A percentile compares a stretch with the other conserved stretches of the same genome.
Conservation (phyloP, 352 stramenopile species). For the Phytopythium mirpurense region DNA sequence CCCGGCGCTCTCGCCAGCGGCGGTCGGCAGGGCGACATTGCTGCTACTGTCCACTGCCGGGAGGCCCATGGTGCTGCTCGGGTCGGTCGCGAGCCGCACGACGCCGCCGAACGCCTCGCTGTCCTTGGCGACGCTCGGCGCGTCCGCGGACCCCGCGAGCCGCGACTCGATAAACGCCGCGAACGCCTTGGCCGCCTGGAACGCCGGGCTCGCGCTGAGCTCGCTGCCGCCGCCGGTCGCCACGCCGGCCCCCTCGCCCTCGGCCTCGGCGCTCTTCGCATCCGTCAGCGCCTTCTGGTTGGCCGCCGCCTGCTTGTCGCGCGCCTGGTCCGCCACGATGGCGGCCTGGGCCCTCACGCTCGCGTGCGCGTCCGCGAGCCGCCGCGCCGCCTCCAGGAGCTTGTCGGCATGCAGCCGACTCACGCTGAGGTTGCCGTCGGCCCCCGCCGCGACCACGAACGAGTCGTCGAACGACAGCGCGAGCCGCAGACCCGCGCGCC, state of each 20-base stretch:
- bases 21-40: slow-evolving; percentile 3
- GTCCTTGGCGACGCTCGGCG: slow-evolving; percentile 21
- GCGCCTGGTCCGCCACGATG: slow-evolving; percentile 46
- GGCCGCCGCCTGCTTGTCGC: slow-evolving; percentile 45
- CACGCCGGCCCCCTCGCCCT: slow-evolving; percentile 12
- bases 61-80: slow-evolving; percentile 30
- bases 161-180: slow-evolving; percentile 55
- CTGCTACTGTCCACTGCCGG: slow-evolving; percentile 7
- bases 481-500: slow-evolving; percentile 16
- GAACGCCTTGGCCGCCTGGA: slow-evolving; percentile 71
- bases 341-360: slow-evolving; percentile 37
- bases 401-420: slow-evolving; percentile 56
- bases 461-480: slow-evolving; percentile 83
- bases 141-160: slow-evolving; percentile 12
- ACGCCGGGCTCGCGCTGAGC: slow-evolving; percentile 54
- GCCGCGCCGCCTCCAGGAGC: slow-evolving; percentile 30
- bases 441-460: slow-evolving; percentile 62
- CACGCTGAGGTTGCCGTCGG: slow-evolving; percentile 75
- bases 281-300: slow-evolving; percentile 43
- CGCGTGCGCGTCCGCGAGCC: slow-evolving; percentile 30
- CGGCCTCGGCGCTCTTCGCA: slow-evolving; percentile 39
- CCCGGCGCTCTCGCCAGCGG: slow-evolving; percentile 9
- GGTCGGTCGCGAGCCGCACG: slow-evolving; percentile 34
- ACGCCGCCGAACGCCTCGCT: slow-evolving; percentile 52
- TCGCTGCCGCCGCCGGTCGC: slow-evolving; percentile 20